Percentiles rank a stretch among this genome's conserved stretches.
Conservation (phyloP, 768 basidiomycete genomes). For the Favolaschia claudopus region DNA sequence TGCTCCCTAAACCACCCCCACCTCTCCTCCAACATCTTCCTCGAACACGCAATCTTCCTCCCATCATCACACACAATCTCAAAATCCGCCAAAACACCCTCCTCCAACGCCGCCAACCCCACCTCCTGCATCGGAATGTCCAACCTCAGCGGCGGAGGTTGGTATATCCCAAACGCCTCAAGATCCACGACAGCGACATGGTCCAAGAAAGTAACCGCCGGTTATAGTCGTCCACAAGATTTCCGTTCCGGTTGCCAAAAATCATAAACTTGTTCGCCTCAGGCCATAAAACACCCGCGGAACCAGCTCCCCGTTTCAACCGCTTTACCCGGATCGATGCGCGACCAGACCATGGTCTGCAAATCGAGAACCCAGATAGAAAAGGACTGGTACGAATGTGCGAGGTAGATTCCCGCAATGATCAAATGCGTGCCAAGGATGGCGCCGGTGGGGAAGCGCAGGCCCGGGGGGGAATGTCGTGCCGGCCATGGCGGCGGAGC, state of each 20-base stretch:
- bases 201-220: constrained; percentile 88
- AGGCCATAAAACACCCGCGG: constrained; percentile 86
- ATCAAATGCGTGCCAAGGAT: constrained; percentile 91
- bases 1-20: constrained; percentile 96
- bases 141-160: constrained; percentile 74
- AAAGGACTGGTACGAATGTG: constrained; percentile 92
- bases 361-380: constrained; percentile 97
- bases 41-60: constrained; percentile 80
- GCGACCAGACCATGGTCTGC: constrained; percentile 81
- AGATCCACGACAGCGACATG: constrained; percentile 91
- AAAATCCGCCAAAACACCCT: constrained; percentile 85
- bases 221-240: constrained; percentile 92
- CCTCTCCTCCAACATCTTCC: constrained; percentile 84
- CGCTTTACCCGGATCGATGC: constrained; percentile 88
- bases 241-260: constrained; percentile 89
- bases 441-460: constrained; percentile 95
- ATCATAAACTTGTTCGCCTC: constrained; percentile 87
- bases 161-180: constrained; percentile 96
- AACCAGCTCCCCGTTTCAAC: constrained; percentile 94
- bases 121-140: constrained; percentile 82
- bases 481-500: constrained; percentile 82
- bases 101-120: constrained; percentile 85
- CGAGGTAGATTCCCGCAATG: constrained; percentile 95
- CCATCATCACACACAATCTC: constrained; percentile 94
- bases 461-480: constrained; percentile 88